These are phyloP conservation scores for Hydnomerulius pinastri DNA, from an alignment of 768 basidiomycete genomes.

Conservation along the genomic window DNA sequence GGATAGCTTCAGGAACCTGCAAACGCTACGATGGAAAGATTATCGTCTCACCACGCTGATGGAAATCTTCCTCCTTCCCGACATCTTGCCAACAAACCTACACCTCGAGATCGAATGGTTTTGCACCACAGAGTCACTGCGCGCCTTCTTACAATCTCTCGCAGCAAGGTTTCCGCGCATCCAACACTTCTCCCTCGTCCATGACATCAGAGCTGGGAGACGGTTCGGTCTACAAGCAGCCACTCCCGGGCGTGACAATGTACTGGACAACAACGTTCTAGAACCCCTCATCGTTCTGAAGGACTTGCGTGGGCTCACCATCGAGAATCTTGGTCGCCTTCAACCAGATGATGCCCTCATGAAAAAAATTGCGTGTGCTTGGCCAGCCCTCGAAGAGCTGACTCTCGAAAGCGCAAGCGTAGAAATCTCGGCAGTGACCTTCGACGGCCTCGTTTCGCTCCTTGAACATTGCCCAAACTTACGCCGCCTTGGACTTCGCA, in stretches of 20 bases:
- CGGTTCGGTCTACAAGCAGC: conserved; percentile 21
- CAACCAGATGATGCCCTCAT: conserved; percentile 17
- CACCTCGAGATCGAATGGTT: conserved; percentile 23
- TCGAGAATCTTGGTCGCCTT: conserved; percentile 19
- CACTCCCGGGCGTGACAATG: conserved; percentile 20
- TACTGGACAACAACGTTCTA: conserved; percentile 10
- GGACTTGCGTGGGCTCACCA: conserved; percentile 12
- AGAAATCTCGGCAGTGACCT: conserved; percentile 9
- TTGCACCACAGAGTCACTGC: conserved; percentile 19
- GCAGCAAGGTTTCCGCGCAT: conserved; percentile 10
- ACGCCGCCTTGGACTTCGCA: conserved; percentile 4
- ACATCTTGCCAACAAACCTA: conserved; percentile 9
- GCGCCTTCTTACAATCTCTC: conserved; percentile 14
- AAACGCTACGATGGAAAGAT: conserved; percentile 24
- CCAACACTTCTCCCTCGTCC: conserved; percentile 22
- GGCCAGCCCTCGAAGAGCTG: conserved; percentile 20
- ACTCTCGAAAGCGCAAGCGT: conserved; percentile 2
- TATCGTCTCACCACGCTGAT: conserved; percentile 14
- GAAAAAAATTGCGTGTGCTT: conserved; percentile 15
- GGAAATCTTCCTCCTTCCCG: conserved; percentile 22
- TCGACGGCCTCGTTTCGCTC: conserved; percentile 21
- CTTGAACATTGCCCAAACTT: conserved; percentile 21
- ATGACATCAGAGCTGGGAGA: conserved; percentile 16
- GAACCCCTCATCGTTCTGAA: conserved; percentile 15
- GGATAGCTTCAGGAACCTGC: conserved; percentile 14